Base-by-base conservation (phyloP, 2,329 filamentous ascomycete species). In the Penicillium sp. region DNA sequence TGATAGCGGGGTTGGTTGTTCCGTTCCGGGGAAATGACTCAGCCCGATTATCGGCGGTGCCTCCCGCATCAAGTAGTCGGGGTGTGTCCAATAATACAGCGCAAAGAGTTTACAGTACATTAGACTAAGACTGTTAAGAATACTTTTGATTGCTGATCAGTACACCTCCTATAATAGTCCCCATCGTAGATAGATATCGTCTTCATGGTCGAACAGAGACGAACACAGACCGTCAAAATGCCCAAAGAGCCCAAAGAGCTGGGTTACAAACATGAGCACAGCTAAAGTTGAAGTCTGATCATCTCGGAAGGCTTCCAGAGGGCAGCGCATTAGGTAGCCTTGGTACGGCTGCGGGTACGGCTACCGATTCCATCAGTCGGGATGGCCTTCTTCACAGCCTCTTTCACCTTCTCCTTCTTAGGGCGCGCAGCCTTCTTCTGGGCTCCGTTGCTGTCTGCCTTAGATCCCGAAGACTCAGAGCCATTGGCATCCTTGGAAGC, bases 331-430 rank as follows among this genome's bases (percentile, higher is more conserved):
- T 48, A 65, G 16, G 63, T 56, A 36, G 59, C 60, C 60, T 75
- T 71, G 44, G 70, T 71, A 24, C 72, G 71, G 57, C 71, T 75
- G 46, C 73, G 70, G 37, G 73, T 75, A 31, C 73, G 66, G 56
- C 70, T 75, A 29, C 73, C 71, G 54, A 72, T 67, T 9, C 73
- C 70, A 61, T 70, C 69, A 18, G 59, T 61, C 9, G 69, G 62
- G 26, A 68, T 55, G 8, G 55, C 47, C 50, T 65, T 67, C 50
- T 68, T 70, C 46, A 61, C 46, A 13, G 61, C 42, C 19, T 68
- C 64, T 55, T 71, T 65, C 28, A 60, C 55, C 46, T 61, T 68
- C 16, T 59, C 64, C 51, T 71, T 74, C 59, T 71, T 73, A 4
- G 68, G 59, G 13, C 67, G 67, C 18, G 62, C 62, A 11, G 60